phyloP scores from a whole-genome alignment of 23 red algal species.

The Gracilaria caudata region DNA sequence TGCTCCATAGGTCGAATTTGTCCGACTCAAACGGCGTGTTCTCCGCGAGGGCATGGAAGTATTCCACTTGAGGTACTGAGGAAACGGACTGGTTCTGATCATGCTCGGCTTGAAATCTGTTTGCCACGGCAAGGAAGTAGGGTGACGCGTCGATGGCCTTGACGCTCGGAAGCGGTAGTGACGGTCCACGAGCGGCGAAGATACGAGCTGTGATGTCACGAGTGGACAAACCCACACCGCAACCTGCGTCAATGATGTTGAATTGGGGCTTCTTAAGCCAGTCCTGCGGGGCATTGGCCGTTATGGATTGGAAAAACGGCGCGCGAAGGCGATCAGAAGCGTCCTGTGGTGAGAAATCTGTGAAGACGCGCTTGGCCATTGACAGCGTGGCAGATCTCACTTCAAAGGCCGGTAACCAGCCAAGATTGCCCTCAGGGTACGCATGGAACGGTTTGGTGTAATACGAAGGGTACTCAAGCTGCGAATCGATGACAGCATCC shows the following conservation, averaged over 20 bases:
- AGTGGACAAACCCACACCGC: constrained; percentile 65
- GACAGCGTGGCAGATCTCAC: constrained; percentile 47
- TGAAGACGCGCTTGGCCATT: constrained; percentile 37
- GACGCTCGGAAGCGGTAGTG: constrained; percentile 5
- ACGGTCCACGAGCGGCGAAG: background rate
- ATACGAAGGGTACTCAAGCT: constrained; percentile 51
- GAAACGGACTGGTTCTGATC: background rate
- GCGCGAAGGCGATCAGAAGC: constrained; percentile 23
- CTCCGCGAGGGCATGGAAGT: constrained; percentile 66
- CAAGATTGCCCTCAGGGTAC: constrained; percentile 75
- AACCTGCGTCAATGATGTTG: constrained; percentile 68
- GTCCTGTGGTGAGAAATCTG: background rate
- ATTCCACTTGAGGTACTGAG: constrained; percentile 18
- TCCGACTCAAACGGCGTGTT: background rate
- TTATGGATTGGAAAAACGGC: constrained; percentile 10
- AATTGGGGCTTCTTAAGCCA: background rate
- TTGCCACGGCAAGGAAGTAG: constrained; percentile 61
- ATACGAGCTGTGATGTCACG: constrained; percentile 15
- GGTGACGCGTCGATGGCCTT: constrained; percentile 65
- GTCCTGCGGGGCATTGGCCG: background rate
- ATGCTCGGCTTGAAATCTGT: background rate
- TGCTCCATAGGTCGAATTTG: constrained; percentile 48
- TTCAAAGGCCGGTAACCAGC: constrained; percentile 72
- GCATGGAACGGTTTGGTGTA: constrained; percentile 72
- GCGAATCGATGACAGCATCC: constrained; percentile 5